Evolutionary conservation across 192 early-diverging fungal genomes (phyloP), one percentile per base, ranked within the genome.

Genomic region (Coemansia sp.): DNA sequence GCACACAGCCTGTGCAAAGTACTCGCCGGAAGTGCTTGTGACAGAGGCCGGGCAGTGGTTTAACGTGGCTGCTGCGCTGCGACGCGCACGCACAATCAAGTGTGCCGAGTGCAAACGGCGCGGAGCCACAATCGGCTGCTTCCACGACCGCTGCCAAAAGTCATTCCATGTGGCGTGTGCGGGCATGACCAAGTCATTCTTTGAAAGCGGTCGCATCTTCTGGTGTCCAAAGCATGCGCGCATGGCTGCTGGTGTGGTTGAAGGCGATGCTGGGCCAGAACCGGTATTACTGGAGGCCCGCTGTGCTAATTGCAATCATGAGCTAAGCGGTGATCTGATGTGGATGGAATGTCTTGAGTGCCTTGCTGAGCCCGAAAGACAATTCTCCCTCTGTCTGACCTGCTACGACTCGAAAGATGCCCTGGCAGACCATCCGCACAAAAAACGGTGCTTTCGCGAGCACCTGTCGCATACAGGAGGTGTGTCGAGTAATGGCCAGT

Each of bases 81-180:
- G 84, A 21, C 84, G 92, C 9, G 90, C 89, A 0, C 83, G 93
- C 22, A 85, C 86, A 1, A 87, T 94, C 76, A 87, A 85, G 79
- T 95, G 94, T 59, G 76, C 80, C 5, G 73, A 51, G 2, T 96
- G 94, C 72, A 88, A 87, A 57, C 87, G 89, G 65, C 87, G 88
- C 10, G 94, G 94, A 0, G 93, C 94, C 0, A 92, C 94, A 0
- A 82, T 93, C 29, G 93, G 94, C 9, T 96, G 95, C 67, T 95
- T 95, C 70, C 88, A 95, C 61, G 84, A 85, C 6, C 88, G 91
- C 56, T 96, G 95, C 68, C 76, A 84, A n/a, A 80, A 85, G 59
- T 92, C 88, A 23, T 96, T 91, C 64, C 95, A 96, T 67, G 75
- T 95, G 5, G 75, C 81, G 39, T 96, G 95, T 66, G 90, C 94